These are phyloP conservation scores for Arthrobotrys entomopaga DNA, from an alignment of 2,329 filamentous ascomycete species.

Conservation along the genomic window DNA sequence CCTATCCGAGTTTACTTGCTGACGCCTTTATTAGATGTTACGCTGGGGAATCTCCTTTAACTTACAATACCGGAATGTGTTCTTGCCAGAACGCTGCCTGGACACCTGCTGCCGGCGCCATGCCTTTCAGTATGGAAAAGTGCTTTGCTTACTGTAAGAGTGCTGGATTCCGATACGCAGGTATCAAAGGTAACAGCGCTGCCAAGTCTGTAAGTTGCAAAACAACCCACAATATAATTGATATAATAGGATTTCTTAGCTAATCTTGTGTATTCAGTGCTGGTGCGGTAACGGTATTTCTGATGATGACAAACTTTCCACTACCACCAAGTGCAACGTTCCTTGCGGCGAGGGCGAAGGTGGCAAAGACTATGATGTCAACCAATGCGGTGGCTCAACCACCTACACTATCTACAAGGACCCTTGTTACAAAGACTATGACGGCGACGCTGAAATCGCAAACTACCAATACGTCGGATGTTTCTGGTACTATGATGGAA, in stretches of 20 bases:
- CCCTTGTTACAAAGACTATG: slow-evolving; percentile 13
- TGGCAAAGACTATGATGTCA: background rate
- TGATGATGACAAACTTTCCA: slow-evolving; percentile 7
- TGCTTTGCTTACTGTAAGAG: slow-evolving; percentile 19
- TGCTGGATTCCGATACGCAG: slow-evolving; percentile 26
- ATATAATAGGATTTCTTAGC: background rate
- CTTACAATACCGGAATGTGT: slow-evolving; percentile 17
- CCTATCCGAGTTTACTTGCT: background rate
- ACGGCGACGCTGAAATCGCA: background rate
- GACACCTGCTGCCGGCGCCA: background rate
- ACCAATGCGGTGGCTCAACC: slow-evolving; percentile 12
- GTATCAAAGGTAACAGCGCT: slow-evolving; percentile 20
- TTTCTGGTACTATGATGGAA: slow-evolving; percentile 6
- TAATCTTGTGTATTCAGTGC: slow-evolving; percentile 8
- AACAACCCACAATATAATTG: background rate
- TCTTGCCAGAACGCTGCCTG: slow-evolving; percentile 10
- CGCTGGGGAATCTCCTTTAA: slow-evolving; percentile 1
- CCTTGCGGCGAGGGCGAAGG: slow-evolving; percentile 6
- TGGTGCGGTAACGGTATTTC: slow-evolving; percentile 17
- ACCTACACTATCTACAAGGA: slow-evolving; percentile 32
- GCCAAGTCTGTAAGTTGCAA: slow-evolving; percentile 7
- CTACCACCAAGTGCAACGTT: slow-evolving; percentile 4
- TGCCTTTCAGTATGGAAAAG: slow-evolving; percentile 13
- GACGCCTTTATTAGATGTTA: slow-evolving; percentile 18
- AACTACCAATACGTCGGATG: slow-evolving; percentile 23